Evolutionary conservation across 2,329 filamentous ascomycete genomes (phyloP).

Genomic region (Podosphaera aphanis): DNA sequence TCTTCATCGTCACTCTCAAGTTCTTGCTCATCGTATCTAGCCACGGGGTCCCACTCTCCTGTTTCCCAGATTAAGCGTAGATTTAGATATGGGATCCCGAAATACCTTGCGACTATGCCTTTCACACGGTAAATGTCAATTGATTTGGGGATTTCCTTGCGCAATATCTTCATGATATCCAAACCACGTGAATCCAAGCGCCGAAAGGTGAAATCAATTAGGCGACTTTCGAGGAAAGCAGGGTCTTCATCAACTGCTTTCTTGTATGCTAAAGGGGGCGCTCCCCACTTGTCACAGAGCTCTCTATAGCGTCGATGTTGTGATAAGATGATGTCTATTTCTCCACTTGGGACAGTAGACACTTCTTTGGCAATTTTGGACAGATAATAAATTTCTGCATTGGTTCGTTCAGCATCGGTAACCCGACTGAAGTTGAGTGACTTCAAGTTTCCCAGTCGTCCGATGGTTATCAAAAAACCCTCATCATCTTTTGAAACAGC

Average conservation of each 20-base stretch:
- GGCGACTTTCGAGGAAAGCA: conserved; percentile 56
- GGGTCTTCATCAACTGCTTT: conserved; percentile 35
- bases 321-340: conserved; percentile 30
- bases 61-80: conserved; percentile 67
- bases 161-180: conserved; percentile 4
- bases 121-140: conserved; percentile 66
- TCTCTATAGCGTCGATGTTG: conserved; percentile 49
- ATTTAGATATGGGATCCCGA: conserved; percentile 36
- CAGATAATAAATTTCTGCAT: conserved; percentile 87
- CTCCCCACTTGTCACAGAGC: conserved; percentile 55
- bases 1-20: conserved; percentile 28
- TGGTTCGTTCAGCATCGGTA: conserved; percentile 48
- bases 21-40: conserved; percentile 34
- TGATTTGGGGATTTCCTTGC: conserved; percentile 39
- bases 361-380: conserved; percentile 61
- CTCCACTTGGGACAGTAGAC: conserved; percentile 28
- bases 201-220: conserved; percentile 41
- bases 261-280: conserved; percentile 36
- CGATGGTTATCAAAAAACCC: conserved; percentile 71
- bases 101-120: conserved; percentile 50
- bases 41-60: conserved; percentile 67
- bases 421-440: conserved; percentile 54
- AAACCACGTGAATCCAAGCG: background rate
- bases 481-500: conserved; percentile 29
- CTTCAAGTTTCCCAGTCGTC: conserved; percentile 43